Base-by-base conservation (phyloP, 1,139 yeast genomes). In the Pichia cactophila region DNA sequence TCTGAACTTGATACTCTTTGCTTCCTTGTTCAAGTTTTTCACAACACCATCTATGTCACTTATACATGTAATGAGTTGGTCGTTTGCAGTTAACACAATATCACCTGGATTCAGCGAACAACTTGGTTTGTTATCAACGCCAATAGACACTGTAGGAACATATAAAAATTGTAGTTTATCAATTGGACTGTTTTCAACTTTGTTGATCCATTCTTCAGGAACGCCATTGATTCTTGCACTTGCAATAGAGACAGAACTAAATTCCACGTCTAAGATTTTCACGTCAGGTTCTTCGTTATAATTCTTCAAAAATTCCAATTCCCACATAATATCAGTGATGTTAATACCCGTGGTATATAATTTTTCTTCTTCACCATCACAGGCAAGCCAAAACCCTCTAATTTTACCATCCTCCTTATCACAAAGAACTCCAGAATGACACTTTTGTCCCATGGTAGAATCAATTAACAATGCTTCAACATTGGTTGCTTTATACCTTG, bases 201-300 rank as follows among this genome's bases (percentile, higher is more conserved):
- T 73, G 37, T 72, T 63, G 54, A 89, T 84, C 95, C 96, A 87
- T 41, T 80, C 80, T 59, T 86, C 92, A 1, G 92, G 78, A 23
- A 89, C 95, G 16, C 95, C 95, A 61, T 88, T 75, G 45, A 86
- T 78, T 66, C 96, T 80, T 3, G 95, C 95, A 59, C 82, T 85
- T 31, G 83, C 75, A 28, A 88, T 73, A 1, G 87, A 77, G 46
- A 85, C 72, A 0, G 90, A 73, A 33, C 78, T 75, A 58, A 87
- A 82, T 60, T 87, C 96, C 41, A 88, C 83, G 60, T 88, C 96
- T 48, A 90, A 73, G 48, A 87, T 82, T 54, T 86, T 70, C 46
- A 77, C 71, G 47, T 51, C 54, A 3, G 92, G 88, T 36, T 48
- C 53, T 10, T 70, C 68, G 40, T 70, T 64, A 26, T 63, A 67